These are phyloP conservation scores for Vitis hybrid DNA, from an alignment of 177 flowering plant genomes.

Conservation along the genomic window DNA sequence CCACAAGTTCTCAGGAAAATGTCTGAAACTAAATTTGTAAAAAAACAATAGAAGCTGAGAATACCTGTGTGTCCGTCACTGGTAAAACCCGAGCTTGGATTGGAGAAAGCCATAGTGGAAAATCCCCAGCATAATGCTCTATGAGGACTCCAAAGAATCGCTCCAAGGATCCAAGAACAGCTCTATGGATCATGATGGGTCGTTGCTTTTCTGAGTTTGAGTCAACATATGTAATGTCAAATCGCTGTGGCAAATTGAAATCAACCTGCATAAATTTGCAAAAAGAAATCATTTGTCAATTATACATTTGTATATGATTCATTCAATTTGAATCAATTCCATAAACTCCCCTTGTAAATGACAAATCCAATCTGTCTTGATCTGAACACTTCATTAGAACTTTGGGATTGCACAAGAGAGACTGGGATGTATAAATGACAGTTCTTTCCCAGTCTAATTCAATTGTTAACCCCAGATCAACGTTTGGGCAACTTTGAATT, in stretches of 20 bases:
- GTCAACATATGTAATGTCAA: conserved; percentile 88
- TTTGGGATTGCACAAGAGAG: background rate
- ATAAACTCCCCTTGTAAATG: too few species aligned
- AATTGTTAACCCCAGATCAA: background rate
- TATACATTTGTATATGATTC: background rate
- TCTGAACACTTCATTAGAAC: too few species aligned
- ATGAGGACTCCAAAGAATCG: conserved; percentile 92
- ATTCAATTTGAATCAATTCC: too few species aligned
- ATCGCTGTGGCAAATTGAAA: conserved; percentile 88
- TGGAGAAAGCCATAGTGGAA: conserved; percentile 97
- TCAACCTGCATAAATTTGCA: conserved; percentile 66
- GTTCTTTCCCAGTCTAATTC: background rate
- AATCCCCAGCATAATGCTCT: conserved; percentile 96
- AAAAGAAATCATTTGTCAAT: background rate
- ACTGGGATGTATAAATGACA: background rate
- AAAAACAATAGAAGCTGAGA: conserved; percentile 2
- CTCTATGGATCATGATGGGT: conserved; percentile 97
- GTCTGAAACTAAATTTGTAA: background rate
- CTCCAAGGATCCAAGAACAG: conserved; percentile 95
- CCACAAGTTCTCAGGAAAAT: background rate
- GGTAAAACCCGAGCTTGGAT: conserved; percentile 85
- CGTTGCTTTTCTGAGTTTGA: conserved; percentile 74
- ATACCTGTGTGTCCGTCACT: conserved; percentile 85
- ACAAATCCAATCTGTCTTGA: too few species aligned
- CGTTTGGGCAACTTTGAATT: background rate